Conservation (phyloP, 73 alveolate species). For the Paramecium sonneborni region DNA sequence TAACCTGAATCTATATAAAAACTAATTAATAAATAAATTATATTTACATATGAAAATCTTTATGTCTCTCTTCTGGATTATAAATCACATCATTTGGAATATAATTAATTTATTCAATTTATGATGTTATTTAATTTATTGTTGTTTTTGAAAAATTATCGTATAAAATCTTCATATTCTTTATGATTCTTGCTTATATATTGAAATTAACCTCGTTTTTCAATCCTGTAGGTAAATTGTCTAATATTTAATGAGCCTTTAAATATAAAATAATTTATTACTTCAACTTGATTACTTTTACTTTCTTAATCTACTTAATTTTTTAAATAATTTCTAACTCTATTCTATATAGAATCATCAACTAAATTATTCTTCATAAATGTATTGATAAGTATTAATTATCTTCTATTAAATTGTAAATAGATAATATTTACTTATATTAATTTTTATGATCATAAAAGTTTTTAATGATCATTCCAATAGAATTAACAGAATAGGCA, state of each 20-base stretch:
- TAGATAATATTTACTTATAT: background rate
- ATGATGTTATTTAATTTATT: background rate
- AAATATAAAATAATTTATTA: background rate
- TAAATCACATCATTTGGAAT: background rate
- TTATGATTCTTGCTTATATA: background rate
- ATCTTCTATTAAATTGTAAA: background rate
- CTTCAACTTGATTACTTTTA: background rate
- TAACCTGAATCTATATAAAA: background rate
- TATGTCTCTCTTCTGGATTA: background rate
- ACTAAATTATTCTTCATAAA: background rate
- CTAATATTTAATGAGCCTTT: background rate
- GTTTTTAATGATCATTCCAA: constrained; percentile 15
- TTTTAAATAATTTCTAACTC: constrained; percentile 10
- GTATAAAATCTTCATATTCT: background rate
- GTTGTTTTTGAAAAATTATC: background rate
- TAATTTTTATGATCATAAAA: background rate
- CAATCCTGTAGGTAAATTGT: background rate
- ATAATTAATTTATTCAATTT: background rate
- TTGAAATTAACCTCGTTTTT: background rate
- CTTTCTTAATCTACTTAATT: background rate
- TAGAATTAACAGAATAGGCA: constrained; percentile 50
- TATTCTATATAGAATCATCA: background rate
- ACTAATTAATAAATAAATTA: background rate
- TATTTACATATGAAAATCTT: background rate
- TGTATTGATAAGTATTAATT: background rate